These are phyloP conservation scores for Fusarium cicatricum DNA, from an alignment of 2,329 filamentous ascomycete genomes.

Conservation along the genomic window DNA sequence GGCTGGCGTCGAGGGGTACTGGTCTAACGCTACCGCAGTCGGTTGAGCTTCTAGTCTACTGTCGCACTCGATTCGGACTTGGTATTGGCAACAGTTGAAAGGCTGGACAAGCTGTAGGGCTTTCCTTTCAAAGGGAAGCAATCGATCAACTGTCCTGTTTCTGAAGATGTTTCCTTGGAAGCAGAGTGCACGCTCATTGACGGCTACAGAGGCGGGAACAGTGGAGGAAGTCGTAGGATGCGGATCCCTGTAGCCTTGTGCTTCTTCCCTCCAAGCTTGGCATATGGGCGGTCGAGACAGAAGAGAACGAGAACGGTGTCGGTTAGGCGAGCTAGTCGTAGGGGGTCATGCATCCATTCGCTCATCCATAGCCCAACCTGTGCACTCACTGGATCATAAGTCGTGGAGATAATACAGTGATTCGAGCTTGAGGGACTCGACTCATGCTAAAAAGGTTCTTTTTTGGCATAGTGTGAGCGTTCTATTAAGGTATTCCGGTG, in stretches of 20 bases:
- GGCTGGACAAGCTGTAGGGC: slow-evolving; percentile 8
- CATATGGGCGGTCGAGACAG: slow-evolving; percentile 30
- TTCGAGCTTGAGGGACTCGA: slow-evolving; percentile 15
- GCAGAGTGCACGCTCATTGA: slow-evolving; percentile 20
- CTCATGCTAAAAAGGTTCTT: slow-evolving; percentile 26
- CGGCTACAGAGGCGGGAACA: slow-evolving; percentile 26
- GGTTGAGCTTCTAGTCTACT: background rate
- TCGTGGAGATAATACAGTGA: slow-evolving; percentile 26
- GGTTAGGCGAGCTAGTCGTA: slow-evolving; percentile 22
- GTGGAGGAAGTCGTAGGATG: slow-evolving; percentile 38
- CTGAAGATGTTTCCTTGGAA: slow-evolving; percentile 19
- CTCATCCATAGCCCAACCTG: slow-evolving; percentile 10
- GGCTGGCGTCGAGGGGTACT: slow-evolving; percentile 10
- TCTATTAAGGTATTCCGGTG: slow-evolving; percentile 17
- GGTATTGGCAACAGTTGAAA: background rate
- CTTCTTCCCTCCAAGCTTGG: slow-evolving; percentile 31
- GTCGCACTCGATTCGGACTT: background rate
- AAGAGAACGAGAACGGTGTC: slow-evolving; percentile 28
- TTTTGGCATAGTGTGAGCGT: slow-evolving; percentile 10
- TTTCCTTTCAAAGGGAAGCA: slow-evolving; percentile 27
- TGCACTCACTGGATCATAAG: slow-evolving; percentile 3
- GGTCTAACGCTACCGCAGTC: slow-evolving; percentile 3
- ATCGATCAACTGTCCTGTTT: slow-evolving; percentile 14
- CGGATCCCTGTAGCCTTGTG: slow-evolving; percentile 38
- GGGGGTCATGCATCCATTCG: slow-evolving; percentile 23